Conservation (phyloP, 2,329 filamentous ascomycete genomes). For the Pseudogymnoascus pannorum region DNA sequence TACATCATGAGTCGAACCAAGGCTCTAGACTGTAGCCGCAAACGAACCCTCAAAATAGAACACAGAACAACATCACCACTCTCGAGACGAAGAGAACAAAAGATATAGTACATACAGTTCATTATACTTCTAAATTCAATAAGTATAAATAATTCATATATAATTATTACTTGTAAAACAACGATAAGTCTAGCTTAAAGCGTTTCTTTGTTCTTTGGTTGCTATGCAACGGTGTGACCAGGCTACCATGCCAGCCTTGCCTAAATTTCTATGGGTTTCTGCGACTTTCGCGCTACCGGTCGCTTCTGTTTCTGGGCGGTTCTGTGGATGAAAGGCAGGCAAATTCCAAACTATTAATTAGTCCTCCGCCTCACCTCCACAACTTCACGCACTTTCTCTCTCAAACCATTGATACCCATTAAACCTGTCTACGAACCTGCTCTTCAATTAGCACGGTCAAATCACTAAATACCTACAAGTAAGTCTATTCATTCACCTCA, state of each 20-base stretch:
- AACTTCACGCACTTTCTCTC: conserved; percentile 7
- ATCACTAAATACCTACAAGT: neutral
- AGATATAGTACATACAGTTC: neutral
- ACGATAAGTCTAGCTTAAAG: neutral
- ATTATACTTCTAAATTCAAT: neutral
- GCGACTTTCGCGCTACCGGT: conserved; percentile 10
- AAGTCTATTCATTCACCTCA: neutral
- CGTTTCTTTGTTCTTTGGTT: conserved; percentile 2
- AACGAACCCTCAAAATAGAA: neutral
- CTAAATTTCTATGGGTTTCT: conserved; percentile 10
- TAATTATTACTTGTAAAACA: neutral
- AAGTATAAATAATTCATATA: neutral
- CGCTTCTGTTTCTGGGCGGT: conserved; percentile 10
- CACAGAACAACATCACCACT: neutral
- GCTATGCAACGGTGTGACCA: conserved; percentile 8
- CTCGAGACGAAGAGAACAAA: neutral
- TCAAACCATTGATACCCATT: conserved; percentile 11
- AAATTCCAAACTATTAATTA: conserved; percentile 11
- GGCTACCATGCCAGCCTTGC: conserved; percentile 6
- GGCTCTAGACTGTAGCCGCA: neutral
- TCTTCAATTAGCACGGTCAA: conserved; percentile 9
- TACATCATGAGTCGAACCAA: neutral
- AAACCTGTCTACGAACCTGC: conserved; percentile 3
- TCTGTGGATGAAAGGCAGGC: conserved; percentile 5
- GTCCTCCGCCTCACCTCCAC: conserved; percentile 8